Evolutionary conservation across 441 rosid species (phyloP), one percentile per base, ranked within the genome.

Genomic region (Aleurites moluccanus): DNA sequence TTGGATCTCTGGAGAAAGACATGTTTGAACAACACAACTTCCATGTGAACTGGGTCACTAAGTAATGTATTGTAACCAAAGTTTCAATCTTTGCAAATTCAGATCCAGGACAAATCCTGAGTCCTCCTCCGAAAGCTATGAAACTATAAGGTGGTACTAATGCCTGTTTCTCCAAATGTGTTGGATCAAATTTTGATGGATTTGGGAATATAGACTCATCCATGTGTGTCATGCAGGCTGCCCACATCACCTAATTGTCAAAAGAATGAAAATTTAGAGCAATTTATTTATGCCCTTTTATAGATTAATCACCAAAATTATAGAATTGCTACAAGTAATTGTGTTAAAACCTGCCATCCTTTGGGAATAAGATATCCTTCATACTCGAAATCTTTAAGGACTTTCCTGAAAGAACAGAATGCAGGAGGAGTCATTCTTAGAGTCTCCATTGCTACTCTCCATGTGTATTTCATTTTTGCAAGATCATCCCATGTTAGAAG

Each of bases 71-170:
- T 0, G 82, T 27, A 3, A 66, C 71, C 0, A 84, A 66, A 55
- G 83, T 82, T 79, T 86, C 83, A 6, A 79, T 69, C 79, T 77
- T 82, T 0, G 85, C 83, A 55, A 84, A 84, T 64, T 82, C 89
- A 10, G 63, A 28, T 45, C 88, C 85, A 2, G 84, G 83, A 23
- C 82, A 86, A 44, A 70, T 76, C 27, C 80, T 45, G 10, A 70
- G 55, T 53, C 84, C 86, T 72, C 77, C 79, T n/a, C 86, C 88
- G 7, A 82, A 85, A 13, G 78, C 33, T 13, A 78, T 38, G 67
- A 67, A 78, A 62, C 76, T 23, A 9, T 60, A 82, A 21, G 84
- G 84, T 6, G 30, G 61, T 47, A 45, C 16, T 45, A 16, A 45
- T 45, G 60, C 62, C 2, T 61, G 78, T n/a, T 66, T 79, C 55